Base-by-base conservation (phyloP, 805 yeast species). In the Starmerella vaccinii region DNA sequence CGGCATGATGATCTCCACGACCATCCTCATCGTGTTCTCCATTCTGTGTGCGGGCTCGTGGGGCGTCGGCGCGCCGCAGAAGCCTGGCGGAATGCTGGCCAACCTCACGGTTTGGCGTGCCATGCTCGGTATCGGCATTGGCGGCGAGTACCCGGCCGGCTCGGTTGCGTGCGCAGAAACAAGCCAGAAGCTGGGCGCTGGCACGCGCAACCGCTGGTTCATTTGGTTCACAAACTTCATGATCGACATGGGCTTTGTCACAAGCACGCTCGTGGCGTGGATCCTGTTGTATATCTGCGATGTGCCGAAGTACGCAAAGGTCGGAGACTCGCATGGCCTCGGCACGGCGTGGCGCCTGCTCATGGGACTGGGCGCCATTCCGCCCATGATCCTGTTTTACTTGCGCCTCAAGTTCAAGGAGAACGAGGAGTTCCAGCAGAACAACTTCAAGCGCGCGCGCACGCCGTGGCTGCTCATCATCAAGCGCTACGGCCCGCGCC, bases 91-190 rank as follows among this genome's bases (percentile, higher is more conserved):
- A 35, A 75, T 89, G 71, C 77, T 90, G 55, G 81, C 87, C 15
- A 90, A 92, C 19, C 68, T 89, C 49, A 85, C 95, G 8, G 82
- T 81, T 9, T 86, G 82, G 65, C 76, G 97, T 66, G 85, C 85
- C 66, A 81, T 89, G 68, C 70, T 89, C 47, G 97, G 97, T 68
- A 72, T 86, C 57, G 94, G 89, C 61, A 84, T 90, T 59, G 97
- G 97, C 60, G 89, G 94, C 46, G 97, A 89, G 68, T 89, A 89
- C 64, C 95, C 96, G 43, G 82, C 94, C 13, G 89, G 95, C 41
- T 82, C 95, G 8, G 90, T 89, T 18, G 94, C 95, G 33, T 86
- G 94, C 59, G 88, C 96, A 26, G 97, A 89, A 67, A 92, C 94
- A 35, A 80, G 94, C 42, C 80, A 84, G 50, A 69, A 77, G 55